Percentiles rank a stretch among this genome's conserved stretches.
These are phyloP conservation scores for Fonsecaea erecta DNA, from an alignment of 2,329 filamentous ascomycete genomes.

Conservation along the genomic window DNA sequence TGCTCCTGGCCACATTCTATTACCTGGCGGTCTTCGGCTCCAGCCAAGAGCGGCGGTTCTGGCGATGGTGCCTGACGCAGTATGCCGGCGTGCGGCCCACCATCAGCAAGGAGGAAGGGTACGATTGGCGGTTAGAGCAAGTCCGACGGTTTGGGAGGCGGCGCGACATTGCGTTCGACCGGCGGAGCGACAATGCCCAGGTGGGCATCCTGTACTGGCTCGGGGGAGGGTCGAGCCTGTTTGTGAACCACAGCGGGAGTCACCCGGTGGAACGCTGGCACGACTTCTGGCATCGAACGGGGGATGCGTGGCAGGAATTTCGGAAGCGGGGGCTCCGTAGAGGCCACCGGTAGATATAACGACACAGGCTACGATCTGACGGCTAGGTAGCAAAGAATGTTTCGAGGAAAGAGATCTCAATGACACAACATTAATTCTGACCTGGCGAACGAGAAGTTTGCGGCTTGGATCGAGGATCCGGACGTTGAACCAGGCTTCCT, in stretches of 20 bases:
- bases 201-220: constrained; percentile 7
- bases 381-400: too few species aligned
- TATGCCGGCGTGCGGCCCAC: background rate
- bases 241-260: background rate
- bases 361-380: too few species aligned
- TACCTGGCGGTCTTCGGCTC: constrained; percentile 4
- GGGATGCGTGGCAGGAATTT: background rate
- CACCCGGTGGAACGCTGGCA: constrained; percentile 7
- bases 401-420: too few species aligned
- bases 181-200: background rate
- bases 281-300: background rate
- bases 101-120: constrained; percentile 2
- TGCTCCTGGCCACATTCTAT: background rate
- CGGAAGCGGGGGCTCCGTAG: too few species aligned
- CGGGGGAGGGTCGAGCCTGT: constrained; percentile 1
- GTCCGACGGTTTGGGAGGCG: background rate
- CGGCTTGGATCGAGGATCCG: too few species aligned
- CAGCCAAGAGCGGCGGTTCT: background rate
- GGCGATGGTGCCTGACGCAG: constrained; percentile 2
- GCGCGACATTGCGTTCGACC: constrained; percentile 2
- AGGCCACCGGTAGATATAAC: too few species aligned
- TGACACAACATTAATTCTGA: too few species aligned
- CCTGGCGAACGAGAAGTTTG: too few species aligned
- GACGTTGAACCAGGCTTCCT: too few species aligned
- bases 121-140: constrained; percentile 5